Conservation (phyloP, 2,329 filamentous ascomycete genomes). For the Aureobasidium sp. region DNA sequence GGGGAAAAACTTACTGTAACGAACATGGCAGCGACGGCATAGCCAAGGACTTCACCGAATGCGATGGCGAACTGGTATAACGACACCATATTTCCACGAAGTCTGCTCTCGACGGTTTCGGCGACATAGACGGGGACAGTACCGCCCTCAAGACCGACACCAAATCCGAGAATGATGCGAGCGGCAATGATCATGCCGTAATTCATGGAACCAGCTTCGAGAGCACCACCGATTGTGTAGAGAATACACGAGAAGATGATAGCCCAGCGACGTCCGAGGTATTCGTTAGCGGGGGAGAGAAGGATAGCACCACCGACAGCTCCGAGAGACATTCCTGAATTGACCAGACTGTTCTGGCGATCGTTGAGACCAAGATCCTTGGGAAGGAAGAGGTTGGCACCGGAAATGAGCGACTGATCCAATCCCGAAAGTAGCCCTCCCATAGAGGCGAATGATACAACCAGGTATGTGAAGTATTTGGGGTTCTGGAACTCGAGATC, state of each 20-base stretch:
- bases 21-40: slow-evolving; percentile 65
- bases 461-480: slow-evolving; percentile 56
- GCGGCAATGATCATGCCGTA: slow-evolving; percentile 63
- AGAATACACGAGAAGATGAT: slow-evolving; percentile 61
- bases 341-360: slow-evolving; percentile 55
- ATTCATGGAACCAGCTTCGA: slow-evolving; percentile 59
- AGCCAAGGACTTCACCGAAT: slow-evolving; percentile 63
- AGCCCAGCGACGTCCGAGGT: slow-evolving; percentile 55
- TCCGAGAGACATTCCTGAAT: slow-evolving; percentile 62
- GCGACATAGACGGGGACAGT: slow-evolving; percentile 68
- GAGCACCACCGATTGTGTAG: slow-evolving; percentile 60
- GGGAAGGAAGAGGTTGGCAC: slow-evolving; percentile 60
- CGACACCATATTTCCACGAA: slow-evolving; percentile 64
- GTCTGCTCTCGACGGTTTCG: slow-evolving; percentile 57
- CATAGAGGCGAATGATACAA: slow-evolving; percentile 66
- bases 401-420: slow-evolving; percentile 64
- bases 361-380: slow-evolving; percentile 45
- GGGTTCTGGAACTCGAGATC: slow-evolving; percentile 53
- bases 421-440: slow-evolving; percentile 63
- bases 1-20: slow-evolving; percentile 43
- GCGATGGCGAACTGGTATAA: slow-evolving; percentile 71
- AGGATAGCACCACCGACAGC: slow-evolving; percentile 62
- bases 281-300: slow-evolving; percentile 58
- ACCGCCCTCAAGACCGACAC: slow-evolving; percentile 62
- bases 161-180: slow-evolving; percentile 59